A percentile compares a stretch with the other conserved stretches of the same genome.
phyloP scores from a whole-genome alignment of 345 rosid species.

The Gossypium rotundifolium region DNA sequence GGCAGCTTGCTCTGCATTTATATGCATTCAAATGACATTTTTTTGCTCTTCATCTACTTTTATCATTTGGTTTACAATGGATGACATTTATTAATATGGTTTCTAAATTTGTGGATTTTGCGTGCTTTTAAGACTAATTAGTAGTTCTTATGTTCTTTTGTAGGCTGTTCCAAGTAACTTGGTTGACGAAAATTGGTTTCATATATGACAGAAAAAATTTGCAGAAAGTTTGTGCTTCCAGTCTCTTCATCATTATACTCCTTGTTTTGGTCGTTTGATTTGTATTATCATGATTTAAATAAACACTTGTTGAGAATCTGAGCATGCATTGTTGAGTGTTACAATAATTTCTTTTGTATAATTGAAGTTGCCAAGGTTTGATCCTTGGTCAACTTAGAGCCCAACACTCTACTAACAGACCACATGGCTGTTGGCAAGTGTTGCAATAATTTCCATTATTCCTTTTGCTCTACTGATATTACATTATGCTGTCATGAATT shows the following conservation, averaged over 20 bases:
- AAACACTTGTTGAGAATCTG: background rate
- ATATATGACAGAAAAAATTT: constrained; percentile 26
- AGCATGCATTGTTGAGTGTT: background rate
- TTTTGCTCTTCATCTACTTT: background rate
- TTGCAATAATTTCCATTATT: background rate
- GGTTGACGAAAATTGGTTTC: constrained; percentile 82
- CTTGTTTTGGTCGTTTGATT: constrained; percentile 9
- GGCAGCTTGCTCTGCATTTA: background rate
- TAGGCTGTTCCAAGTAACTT: constrained; percentile 91
- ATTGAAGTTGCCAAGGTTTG: too few relatives aligned
- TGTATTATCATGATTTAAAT: background rate
- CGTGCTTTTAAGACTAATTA: constrained; percentile 21
- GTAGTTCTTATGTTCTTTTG: constrained; percentile 42
- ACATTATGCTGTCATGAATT: background rate
- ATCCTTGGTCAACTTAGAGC: too few relatives aligned
- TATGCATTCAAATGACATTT: background rate
- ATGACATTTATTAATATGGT: background rate
- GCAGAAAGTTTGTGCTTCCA: constrained; percentile 62
- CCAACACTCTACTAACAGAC: too few relatives aligned
- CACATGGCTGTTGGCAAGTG: too few relatives aligned
- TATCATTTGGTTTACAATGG: background rate
- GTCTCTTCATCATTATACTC: constrained; percentile 12
- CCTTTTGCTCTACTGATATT: background rate
- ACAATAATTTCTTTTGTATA: background rate
- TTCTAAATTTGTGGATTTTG: constrained; percentile 4